Base-by-base conservation (phyloP, 2,329 filamentous ascomycete genomes). In the Colletotrichum lindemuthianum region DNA sequence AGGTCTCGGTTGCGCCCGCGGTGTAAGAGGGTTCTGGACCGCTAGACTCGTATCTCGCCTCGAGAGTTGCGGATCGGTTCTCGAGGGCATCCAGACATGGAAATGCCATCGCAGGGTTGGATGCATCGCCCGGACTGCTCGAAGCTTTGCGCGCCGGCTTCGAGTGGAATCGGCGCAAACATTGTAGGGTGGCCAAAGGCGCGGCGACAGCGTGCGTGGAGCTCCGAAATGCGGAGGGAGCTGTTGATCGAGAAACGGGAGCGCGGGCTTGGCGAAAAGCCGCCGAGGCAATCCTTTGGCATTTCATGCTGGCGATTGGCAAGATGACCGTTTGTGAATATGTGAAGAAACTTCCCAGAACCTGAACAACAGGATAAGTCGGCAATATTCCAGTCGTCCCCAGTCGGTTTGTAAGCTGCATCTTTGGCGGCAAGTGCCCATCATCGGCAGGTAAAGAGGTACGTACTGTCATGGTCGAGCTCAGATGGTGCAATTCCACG, bases 11-110 rank as follows among this genome's bases (percentile, higher is more conserved):
- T n/a, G 88, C 88, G 61, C 96, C 96, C 49, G 91, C 90, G 0
- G 95, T 97, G 77, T 99, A 99, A 1, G 93, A 93, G 0, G 96
- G 96, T 74, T 99, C 96, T 1, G 95, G 95, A 0, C 95, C 95
- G 50, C 88, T 89, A 13, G 88, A 86, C 51, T 90, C 82, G 41
- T 90, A 92, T 60, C 82, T 82, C 13, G 87, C 84, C 69, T 86
- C 86, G 50, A 98, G 88, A 9, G 83, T 90, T 6, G 91, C 91
- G 0, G 95, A 92, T 67, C 90, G 90, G 40, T 85, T 86, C 73
- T 97, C 93, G 60, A 94, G 83, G 3, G 91, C 92, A 73, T 97
- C 93, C 49, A 97, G 89, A 74, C 93, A 97, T 3, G 93, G 93
- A 71, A 97, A 97, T 0, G 91, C 89, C 84, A 97, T 91, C 69